Evolutionary conservation across 2,329 filamentous ascomycete species (phyloP), one percentile per base, ranked within the genome.

Genomic region (Diplodia corticola): DNA sequence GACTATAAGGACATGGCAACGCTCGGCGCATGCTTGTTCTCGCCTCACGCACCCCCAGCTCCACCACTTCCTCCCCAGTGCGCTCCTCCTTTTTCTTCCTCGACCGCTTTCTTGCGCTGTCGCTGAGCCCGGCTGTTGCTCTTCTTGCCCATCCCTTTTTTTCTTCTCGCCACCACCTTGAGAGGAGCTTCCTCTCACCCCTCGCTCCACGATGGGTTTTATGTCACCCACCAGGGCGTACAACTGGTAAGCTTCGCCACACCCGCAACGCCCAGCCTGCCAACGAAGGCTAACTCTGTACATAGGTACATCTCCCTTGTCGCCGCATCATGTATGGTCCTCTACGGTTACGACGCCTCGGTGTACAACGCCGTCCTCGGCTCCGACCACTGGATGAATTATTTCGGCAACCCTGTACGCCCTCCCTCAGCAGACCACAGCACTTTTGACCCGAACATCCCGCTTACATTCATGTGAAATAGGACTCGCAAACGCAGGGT

Each of bases 311-410:
- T 89, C 70, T 88, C 87, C 67, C 80, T 90, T 60, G 86, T 91
- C 69, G 89, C 89, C 66, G 88, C 89, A 72, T 87, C 88, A 75
- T 91, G 88, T 76, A 91, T 91, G 89, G 88, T 91, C 24, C 82
- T 91, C 51, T 91, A 91, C 74, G 89, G 89, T 66, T 91, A 91
- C 74, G 89, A 91, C 82, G 88, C 89, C 1, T 89, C 88, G 44
- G 88, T 90, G 54, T 91, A 88, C 81, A 91, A 91, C 75, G 88
- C 88, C 5, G 85, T 90, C 5, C 89, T 90, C 76, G 87, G 86
- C 35, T 90, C 87, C 1, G 76, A 85, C 15, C 84, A 91, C 74
- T 91, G 89, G 89, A 78, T 87, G 13, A 79, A 79, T 20, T 91
- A 84, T 79, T 90, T 90, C 76, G 80, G 88, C 70, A 73, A 78